Base-by-base conservation (phyloP, 352 stramenopile species). In the Phytophthora syringae region DNA sequence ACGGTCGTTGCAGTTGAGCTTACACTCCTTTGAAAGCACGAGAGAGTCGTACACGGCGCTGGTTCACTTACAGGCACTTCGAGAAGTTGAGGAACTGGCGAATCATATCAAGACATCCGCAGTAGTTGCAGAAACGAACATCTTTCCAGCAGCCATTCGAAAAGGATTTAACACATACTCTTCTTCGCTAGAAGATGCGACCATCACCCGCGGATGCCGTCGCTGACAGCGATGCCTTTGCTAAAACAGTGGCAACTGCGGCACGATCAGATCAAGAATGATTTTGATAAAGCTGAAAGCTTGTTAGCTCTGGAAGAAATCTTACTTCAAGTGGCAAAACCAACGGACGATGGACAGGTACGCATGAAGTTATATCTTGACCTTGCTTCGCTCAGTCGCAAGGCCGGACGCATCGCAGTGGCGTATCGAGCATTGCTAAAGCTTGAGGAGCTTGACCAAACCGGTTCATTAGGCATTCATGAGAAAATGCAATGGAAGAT, bases 11-110 rank as follows among this genome's bases (percentile, higher is more conserved):
- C 84, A 85, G 40, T 51, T 89, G 27, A 89, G 84, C 58, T 62
- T 93, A 21, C 76, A 80, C 24, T 88, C 84, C 1, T 79, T 92
- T 37, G 86, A 95, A 45, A 86, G 71, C 40, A 87, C 81, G 1
- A 85, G 78, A 22, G 82, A 93, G 11, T 90, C 74, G 1, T 79
- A 86, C 39, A 58, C 57, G 9, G 81, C 83, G 15, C 51, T 94
- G 16, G 52, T 84, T 39, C 68, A 75, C 58, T 60, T 93, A 32
- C 79, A 92, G 24, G 79, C 64, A 11, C 84, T 94, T 42, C 73
- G 72, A 10, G 72, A 90, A 52, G 81, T 94, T 64, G 79, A 92
- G 74, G 74, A 85, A 59, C 34, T 81, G 18, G 71, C 67, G 20
- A 10, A 48, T 28, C 34, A 60, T 12, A 57, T 82, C 27, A 42